A percentile compares a stretch with the other conserved stretches of the same genome.
These are phyloP conservation scores for Pestalotiopsis sp. DNA, from an alignment of 2,329 filamentous ascomycete species.

Conservation along the genomic window DNA sequence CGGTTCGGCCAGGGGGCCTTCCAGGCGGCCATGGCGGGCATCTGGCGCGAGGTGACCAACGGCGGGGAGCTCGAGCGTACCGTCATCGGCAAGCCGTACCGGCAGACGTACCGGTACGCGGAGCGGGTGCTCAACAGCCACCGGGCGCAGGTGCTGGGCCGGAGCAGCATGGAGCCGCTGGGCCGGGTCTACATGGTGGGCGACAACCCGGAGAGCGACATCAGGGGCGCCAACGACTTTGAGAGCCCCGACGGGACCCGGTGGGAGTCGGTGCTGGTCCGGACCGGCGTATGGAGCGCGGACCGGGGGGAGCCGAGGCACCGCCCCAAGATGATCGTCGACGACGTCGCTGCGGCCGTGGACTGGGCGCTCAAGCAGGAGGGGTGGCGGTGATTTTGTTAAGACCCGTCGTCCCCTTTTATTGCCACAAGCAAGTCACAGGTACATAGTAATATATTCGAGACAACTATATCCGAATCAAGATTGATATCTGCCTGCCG, in stretches of 20 bases:
- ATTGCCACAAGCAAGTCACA: not conserved
- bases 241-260: slow-evolving; percentile 66
- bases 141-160: slow-evolving; percentile 49
- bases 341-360: slow-evolving; percentile 78
- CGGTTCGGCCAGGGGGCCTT: slow-evolving; percentile 93
- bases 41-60: slow-evolving; percentile 75
- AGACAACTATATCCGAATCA: not conserved
- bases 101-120: slow-evolving; percentile 80
- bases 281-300: slow-evolving; percentile 73
- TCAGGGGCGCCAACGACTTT: slow-evolving; percentile 82
- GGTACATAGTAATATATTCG: not conserved
- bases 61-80: slow-evolving; percentile 63
- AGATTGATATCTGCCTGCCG: not conserved
- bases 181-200: slow-evolving; percentile 89
- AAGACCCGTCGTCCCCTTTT: slow-evolving; percentile 4
- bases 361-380: slow-evolving; percentile 71
- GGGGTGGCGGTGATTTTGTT: slow-evolving; percentile 36
- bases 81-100: slow-evolving; percentile 82
- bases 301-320: slow-evolving; percentile 54
- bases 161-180: slow-evolving; percentile 16
- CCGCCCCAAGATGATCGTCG: slow-evolving; percentile 66
- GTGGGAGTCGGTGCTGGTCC: slow-evolving; percentile 78
- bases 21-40: slow-evolving; percentile 75
- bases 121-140: slow-evolving; percentile 71
- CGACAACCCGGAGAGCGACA: slow-evolving; percentile 88